Evolutionary conservation across 2,329 filamentous ascomycete species (phyloP).

Genomic region (Penicillium sp.): DNA sequence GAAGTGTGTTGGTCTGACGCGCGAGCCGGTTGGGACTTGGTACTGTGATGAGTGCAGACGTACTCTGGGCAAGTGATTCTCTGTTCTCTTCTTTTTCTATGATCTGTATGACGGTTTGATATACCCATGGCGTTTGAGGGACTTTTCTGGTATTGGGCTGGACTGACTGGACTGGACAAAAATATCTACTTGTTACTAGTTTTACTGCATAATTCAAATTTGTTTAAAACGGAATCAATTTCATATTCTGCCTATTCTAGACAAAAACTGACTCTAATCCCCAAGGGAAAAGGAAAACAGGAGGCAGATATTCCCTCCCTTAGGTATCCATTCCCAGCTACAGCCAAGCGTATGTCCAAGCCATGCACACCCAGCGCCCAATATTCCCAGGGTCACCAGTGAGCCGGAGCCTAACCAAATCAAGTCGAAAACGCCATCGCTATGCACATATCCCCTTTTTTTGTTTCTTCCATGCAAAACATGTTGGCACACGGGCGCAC

Average conservation of each 20-base stretch:
- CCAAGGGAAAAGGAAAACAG: background rate
- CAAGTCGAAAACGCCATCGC: conserved; percentile 37
- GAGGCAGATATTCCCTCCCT: background rate
- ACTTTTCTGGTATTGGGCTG: background rate
- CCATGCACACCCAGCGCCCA: conserved; percentile 3
- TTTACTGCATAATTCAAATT: background rate
- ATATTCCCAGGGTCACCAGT: background rate
- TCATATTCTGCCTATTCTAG: conserved; percentile 4
- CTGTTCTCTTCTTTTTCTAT: conserved; percentile 1
- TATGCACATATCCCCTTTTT: conserved; percentile 35
- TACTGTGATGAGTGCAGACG: conserved; percentile 54
- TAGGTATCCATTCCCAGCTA: conserved; percentile 2
- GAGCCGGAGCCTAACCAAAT: conserved; percentile 6
- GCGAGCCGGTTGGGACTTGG: conserved; percentile 59
- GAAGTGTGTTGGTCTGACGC: conserved; percentile 60
- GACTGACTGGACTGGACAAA: background rate
- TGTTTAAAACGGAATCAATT: conserved; percentile 3
- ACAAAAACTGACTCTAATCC: background rate
- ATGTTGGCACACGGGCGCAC: conserved; percentile 15
- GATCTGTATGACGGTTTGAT: conserved; percentile 16
- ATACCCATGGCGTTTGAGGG: conserved; percentile 21
- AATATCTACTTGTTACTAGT: background rate
- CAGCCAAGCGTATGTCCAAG: conserved; percentile 7
- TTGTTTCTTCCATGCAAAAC: conserved; percentile 23
- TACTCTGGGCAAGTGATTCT: conserved; percentile 36